Conservation (phyloP, 202 grass and related monocot genomes). For the Cymbopogon flexuosus region DNA sequence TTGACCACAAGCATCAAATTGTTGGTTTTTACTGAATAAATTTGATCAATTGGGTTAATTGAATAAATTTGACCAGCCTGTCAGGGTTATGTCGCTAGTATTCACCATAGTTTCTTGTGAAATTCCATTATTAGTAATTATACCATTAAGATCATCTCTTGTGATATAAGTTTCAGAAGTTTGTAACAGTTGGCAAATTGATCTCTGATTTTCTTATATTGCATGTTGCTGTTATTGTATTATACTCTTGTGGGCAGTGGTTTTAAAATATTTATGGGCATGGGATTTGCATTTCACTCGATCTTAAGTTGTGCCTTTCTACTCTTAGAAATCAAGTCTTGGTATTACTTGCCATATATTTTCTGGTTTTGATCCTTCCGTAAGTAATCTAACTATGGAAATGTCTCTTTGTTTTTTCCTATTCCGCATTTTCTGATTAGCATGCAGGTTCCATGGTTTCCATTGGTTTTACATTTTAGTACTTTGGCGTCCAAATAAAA, state of each 20-base stretch:
- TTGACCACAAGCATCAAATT: conserved; percentile 13
- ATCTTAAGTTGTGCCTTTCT: background rate
- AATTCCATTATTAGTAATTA: background rate
- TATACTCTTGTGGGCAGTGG: background rate
- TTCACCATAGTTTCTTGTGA: background rate
- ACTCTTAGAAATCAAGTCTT: background rate
- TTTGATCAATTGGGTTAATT: background rate
- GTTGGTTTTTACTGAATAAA: background rate
- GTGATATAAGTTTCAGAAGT: conserved; percentile 12
- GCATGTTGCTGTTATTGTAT: background rate
- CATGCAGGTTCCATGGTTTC: conserved; percentile 4
- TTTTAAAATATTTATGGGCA: background rate
- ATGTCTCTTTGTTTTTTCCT: background rate
- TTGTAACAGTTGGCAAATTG: background rate
- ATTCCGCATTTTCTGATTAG: conserved; percentile 4
- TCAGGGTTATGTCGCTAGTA: conserved; percentile 1
- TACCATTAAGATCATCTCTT: background rate
- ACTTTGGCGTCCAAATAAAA: conserved; percentile 17
- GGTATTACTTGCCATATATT: background rate
- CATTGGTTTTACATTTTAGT: background rate
- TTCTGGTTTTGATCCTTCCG: background rate
- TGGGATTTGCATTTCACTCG: background rate
- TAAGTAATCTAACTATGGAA: background rate
- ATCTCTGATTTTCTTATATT: conserved; percentile 8
- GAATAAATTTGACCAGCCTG: conserved; percentile 7